phyloP scores from a whole-genome alignment of 208 protist species.

The Leishmania amazonensis region DNA sequence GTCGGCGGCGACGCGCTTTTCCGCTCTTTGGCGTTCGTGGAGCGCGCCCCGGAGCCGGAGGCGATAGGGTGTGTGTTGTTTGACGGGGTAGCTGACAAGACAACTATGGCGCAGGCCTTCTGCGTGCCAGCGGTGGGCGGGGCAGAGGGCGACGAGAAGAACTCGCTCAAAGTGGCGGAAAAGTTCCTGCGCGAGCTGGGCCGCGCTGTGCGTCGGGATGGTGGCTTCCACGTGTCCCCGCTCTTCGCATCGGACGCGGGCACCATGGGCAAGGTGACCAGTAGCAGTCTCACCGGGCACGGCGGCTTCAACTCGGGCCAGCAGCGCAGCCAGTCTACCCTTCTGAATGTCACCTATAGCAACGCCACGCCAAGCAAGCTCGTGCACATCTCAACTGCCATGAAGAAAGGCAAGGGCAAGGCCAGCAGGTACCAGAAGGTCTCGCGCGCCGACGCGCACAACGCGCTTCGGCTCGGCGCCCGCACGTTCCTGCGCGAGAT shows the following conservation, averaged over 20 bases:
- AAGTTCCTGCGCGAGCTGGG: conserved; percentile 79
- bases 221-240: conserved; percentile 85
- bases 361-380: conserved; percentile 86
- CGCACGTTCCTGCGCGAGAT: conserved; percentile 87
- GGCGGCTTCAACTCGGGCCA: conserved; percentile 80
- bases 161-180: conserved; percentile 48
- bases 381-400: conserved; percentile 74
- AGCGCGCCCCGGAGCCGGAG: conserved; percentile 71
- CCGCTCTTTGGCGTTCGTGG: conserved; percentile 63
- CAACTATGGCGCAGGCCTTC: conserved; percentile 73
- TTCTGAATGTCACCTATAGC: conserved; percentile 85
- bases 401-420: conserved; percentile 35
- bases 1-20: conserved; percentile 78
- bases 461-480: conserved; percentile 74
- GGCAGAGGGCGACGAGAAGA: conserved; percentile 24
- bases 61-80: conserved; percentile 73
- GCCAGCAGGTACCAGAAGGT: conserved; percentile 47
- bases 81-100: conserved; percentile 61
- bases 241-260: conserved; percentile 73
- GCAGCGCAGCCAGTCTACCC: conserved; percentile 66
- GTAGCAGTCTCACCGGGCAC: conserved; percentile 76
- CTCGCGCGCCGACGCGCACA: conserved; percentile 56
- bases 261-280: conserved; percentile 78
- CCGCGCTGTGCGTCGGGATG: conserved; percentile 78
- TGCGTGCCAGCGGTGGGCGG: conserved; percentile 53